Evolutionary conservation across 2,329 filamentous ascomycete species (phyloP).

Genomic region (Ophiostoma ulmi): DNA sequence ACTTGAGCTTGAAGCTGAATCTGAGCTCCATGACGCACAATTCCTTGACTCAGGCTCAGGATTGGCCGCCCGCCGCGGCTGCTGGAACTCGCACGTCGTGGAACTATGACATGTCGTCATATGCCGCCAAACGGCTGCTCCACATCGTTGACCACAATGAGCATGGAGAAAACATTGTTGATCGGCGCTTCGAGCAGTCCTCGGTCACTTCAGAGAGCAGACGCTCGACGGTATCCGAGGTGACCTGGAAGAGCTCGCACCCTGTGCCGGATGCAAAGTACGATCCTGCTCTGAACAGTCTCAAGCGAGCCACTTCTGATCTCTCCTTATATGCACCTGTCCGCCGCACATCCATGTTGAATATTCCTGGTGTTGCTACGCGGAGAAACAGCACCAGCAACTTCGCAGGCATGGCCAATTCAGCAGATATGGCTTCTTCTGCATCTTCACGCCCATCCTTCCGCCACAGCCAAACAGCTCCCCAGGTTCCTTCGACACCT

Average conservation of each 20-base stretch:
- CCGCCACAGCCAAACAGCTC: conserved; percentile 30
- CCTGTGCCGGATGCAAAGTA: conserved; percentile 28
- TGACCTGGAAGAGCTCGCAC: conserved; percentile 38
- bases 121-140: conserved; percentile 43
- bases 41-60: conserved; percentile 12
- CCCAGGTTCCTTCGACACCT: conserved; percentile 35
- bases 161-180: conserved; percentile 28
- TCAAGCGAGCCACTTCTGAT: conserved; percentile 43
- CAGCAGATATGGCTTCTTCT: neutral
- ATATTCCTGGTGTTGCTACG: conserved; percentile 48
- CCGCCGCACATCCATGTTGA: conserved; percentile 45
- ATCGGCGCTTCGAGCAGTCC: conserved; percentile 30
- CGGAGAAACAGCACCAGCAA: conserved; percentile 33
- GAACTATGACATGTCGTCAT: conserved; percentile 42
- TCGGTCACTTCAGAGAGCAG: conserved; percentile 36
- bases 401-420: neutral
- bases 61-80: neutral
- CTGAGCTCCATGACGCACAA: conserved; percentile 5
- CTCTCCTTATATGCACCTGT: conserved; percentile 45
- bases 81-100: conserved; percentile 36
- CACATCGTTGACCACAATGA: neutral
- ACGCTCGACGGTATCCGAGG: conserved; percentile 33
- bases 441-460: conserved; percentile 32
- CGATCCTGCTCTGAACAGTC: conserved; percentile 32
- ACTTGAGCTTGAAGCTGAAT: neutral